Base-by-base conservation (phyloP, 2,329 filamentous ascomycete species). In the Esteya vermicola region DNA sequence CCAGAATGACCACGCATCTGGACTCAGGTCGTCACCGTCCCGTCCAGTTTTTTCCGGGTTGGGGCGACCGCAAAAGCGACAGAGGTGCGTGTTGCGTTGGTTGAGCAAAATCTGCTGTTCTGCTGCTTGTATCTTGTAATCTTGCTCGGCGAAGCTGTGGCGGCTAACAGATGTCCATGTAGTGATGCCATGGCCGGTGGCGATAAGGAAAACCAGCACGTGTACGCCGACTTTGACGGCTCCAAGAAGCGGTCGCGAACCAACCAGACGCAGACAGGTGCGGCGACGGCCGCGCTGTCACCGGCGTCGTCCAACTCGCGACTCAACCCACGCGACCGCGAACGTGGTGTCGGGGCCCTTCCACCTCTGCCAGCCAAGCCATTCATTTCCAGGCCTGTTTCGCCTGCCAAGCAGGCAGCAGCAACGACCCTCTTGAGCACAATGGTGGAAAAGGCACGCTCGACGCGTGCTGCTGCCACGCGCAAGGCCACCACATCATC, bases 251-350 rank as follows among this genome's bases (percentile, higher is more conserved):
- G 50, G 60, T 51, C 63, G 14, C 70, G 67, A 33, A 67, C 60
- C 32, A 57, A 59, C 18, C 62, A 61, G 43, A 65, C 61, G 21
- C 46, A 57, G 45, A 50, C 60, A 10, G 36, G 26, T 9, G 36
- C 19, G 14, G 18, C 18, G n/a, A 9, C 20, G 48, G 53, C 46
- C 51, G 68, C 93, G 28, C 67, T 93, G 3, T 93, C 86, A 2
- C 85, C 85, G 2, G 81, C 83, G 39, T 88, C 84, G 0, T 79
- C 81, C 43, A 93, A 93, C 54, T 81, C 82, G 6, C 76, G 83
- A 38, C 68, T 81, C 14, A 63, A 72, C 19, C 72, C 72, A 18
- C 71, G 75, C 36, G 62, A 57, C 48, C 57, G 64, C 4, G 45
- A 48, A 4, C 44, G 33, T 19, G 30, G 37, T 14, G 37, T 34